Conservation (phyloP, 2,329 filamentous ascomycete species). For the Aphanoascus verrucosus region DNA sequence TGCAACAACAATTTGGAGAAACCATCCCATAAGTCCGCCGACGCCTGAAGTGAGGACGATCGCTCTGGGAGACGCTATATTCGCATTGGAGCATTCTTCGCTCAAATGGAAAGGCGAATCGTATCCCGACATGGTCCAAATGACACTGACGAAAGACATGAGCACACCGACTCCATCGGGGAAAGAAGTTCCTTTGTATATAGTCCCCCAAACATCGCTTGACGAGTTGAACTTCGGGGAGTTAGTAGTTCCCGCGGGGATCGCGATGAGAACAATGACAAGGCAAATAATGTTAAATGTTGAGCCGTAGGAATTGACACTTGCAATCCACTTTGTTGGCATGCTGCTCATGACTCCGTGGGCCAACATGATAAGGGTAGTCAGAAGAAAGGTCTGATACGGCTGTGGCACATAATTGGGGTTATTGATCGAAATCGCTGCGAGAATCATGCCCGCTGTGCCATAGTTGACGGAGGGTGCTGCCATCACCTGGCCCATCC, state of each 20-base stretch:
- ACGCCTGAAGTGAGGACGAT: constrained; percentile 59
- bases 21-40: constrained; percentile 59
- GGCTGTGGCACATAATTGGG: constrained; percentile 53
- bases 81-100: constrained; percentile 65
- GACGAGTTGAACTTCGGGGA: constrained; percentile 49
- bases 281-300: constrained; percentile 61
- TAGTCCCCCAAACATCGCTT: constrained; percentile 52
- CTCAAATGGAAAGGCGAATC: constrained; percentile 62
- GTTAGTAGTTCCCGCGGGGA: constrained; percentile 51
- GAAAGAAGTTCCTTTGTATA: constrained; percentile 57
- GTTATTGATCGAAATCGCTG: constrained; percentile 56
- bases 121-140: constrained; percentile 60
- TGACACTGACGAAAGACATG: constrained; percentile 61
- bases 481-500: constrained; percentile 55
- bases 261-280: constrained; percentile 56
- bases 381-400: constrained; percentile 60
- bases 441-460: constrained; percentile 59
- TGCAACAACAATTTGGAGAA: constrained; percentile 61
- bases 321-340: constrained; percentile 59
- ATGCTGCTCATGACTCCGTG: constrained; percentile 58
- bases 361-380: constrained; percentile 55
- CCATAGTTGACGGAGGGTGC: constrained; percentile 59
- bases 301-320: constrained; percentile 59
- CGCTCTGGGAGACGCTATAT: constrained; percentile 57
- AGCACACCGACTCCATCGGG: constrained; percentile 57